Percentiles rank a stretch among this genome's conserved stretches.
Evolutionary conservation across 805 yeast genomes (phyloP).

Genomic region (Kodamaea nitidulidarum): DNA sequence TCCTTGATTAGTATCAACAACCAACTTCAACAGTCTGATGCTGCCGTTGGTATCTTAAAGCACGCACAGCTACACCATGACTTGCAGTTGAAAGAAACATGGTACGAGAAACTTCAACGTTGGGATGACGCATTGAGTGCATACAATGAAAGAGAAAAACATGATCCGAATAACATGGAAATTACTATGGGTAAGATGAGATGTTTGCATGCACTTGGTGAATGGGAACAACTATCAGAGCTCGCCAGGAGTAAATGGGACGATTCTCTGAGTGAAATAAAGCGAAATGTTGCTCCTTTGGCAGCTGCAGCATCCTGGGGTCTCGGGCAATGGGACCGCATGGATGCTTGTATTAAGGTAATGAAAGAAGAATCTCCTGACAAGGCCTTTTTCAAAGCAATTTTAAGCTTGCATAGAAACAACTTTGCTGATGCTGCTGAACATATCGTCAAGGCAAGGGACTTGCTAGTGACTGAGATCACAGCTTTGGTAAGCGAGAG

Average conservation of each 20-base stretch:
- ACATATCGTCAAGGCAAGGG: conserved; percentile 83
- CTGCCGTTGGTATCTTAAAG: conserved; percentile 93
- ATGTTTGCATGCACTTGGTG: conserved; percentile 96
- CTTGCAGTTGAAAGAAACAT: conserved; percentile 87
- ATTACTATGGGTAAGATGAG: conserved; percentile 97
- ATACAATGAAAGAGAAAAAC: conserved; percentile 70
- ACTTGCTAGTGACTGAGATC: conserved; percentile 83
- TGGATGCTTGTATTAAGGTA: conserved; percentile 85
- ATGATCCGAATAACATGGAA: conserved; percentile 70
- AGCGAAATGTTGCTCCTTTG: conserved; percentile 85
- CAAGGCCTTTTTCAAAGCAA: conserved; percentile 90
- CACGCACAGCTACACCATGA: conserved; percentile 91
- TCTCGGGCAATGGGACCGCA: conserved; percentile 90
- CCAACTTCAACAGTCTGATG: conserved; percentile 93
- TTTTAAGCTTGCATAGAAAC: conserved; percentile 78
- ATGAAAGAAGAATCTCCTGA: conserved; percentile 94
- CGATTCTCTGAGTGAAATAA: conserved; percentile 63
- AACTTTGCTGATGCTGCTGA: conserved; percentile 76
- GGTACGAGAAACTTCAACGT: conserved; percentile 94
- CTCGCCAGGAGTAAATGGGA: conserved; percentile 86
- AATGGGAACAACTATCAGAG: conserved; percentile 90
- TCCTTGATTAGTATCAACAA: conserved; percentile 88
- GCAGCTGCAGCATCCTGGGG: conserved; percentile 99
- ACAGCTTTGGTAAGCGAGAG: conserved; percentile 94
- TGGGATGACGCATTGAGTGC: conserved; percentile 98